A percentile compares a stretch with the other conserved stretches of the same genome.
These are phyloP conservation scores for Boletellus emodensis DNA, from an alignment of 768 basidiomycete species.

Conservation along the genomic window DNA sequence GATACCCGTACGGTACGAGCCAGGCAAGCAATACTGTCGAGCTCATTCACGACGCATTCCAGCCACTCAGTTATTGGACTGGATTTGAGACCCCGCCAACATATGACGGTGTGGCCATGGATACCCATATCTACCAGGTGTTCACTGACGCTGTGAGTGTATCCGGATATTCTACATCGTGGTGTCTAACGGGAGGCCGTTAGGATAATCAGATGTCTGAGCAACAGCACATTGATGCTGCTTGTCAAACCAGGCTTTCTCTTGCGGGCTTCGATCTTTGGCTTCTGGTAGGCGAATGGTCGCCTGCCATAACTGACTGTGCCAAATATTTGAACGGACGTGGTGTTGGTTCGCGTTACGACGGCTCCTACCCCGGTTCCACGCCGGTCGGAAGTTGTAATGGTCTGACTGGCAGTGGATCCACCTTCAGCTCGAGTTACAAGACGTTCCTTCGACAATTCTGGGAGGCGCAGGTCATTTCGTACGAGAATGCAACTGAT, in stretches of 20 bases:
- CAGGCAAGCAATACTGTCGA: slow-evolving; percentile 54
- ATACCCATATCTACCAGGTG: slow-evolving; percentile 78
- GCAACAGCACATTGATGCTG: slow-evolving; percentile 55
- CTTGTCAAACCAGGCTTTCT: slow-evolving; percentile 45
- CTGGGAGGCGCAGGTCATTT: slow-evolving; percentile 81
- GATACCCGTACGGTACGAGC: slow-evolving; percentile 42
- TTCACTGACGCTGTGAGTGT: slow-evolving; percentile 54
- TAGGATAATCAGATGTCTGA: slow-evolving; percentile 46
- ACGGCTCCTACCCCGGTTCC: slow-evolving; percentile 62
- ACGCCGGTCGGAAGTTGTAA: slow-evolving; percentile 67
- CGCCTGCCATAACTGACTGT: slow-evolving; percentile 72
- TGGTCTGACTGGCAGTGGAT: slow-evolving; percentile 69
- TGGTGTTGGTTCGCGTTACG: slow-evolving; percentile 62
- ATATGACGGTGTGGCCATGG: slow-evolving; percentile 68
- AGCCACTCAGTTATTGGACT: slow-evolving; percentile 64
- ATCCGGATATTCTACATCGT: neutral
- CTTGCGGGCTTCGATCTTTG: slow-evolving; percentile 62
- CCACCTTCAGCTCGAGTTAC: slow-evolving; percentile 69
- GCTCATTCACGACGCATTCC: slow-evolving; percentile 78
- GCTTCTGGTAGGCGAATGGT: slow-evolving; percentile 88
- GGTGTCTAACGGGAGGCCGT: neutral
- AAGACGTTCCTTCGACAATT: slow-evolving; percentile 77
- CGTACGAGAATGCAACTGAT: slow-evolving; percentile 57
- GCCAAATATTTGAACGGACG: slow-evolving; percentile 67
- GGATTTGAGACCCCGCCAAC: slow-evolving; percentile 53